A percentile compares a stretch with the other conserved stretches of the same genome.
These are phyloP conservation scores for Triticum turgidum DNA, from an alignment of 176 grass and related monocot genomes.

Conservation along the genomic window DNA sequence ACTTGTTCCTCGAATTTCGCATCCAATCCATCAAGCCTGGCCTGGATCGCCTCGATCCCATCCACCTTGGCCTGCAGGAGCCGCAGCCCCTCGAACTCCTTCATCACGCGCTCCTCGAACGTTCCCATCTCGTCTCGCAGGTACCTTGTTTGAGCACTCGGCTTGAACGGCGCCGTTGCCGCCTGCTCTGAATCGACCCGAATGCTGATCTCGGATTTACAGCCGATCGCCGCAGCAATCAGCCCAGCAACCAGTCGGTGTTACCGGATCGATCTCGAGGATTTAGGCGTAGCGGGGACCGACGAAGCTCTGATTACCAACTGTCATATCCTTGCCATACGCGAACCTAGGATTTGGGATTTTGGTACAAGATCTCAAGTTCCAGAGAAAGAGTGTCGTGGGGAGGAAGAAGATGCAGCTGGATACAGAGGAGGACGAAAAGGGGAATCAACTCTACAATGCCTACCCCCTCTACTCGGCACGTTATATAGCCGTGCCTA, in stretches of 20 bases:
- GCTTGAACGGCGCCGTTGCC: neutral
- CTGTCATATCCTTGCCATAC: too few species aligned
- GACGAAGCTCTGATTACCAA: neutral
- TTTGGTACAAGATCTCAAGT: too few species aligned
- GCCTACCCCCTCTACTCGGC: too few species aligned
- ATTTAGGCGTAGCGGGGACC: neutral
- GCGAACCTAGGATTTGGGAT: too few species aligned
- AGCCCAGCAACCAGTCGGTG: neutral
- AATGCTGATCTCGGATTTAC: neutral
- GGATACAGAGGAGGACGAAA: too few species aligned
- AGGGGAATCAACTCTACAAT: too few species aligned
- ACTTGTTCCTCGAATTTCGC: neutral
- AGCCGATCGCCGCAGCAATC: neutral
- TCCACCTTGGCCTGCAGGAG: neutral
- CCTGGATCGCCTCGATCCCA: neutral
- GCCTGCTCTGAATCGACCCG: neutral
- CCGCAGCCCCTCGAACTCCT: neutral
- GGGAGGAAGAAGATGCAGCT: too few species aligned
- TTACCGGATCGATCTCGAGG: neutral
- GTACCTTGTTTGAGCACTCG: neutral
- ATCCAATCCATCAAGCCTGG: neutral
- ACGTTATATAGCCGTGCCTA: too few species aligned
- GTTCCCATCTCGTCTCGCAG: neutral
- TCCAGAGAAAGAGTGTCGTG: too few species aligned
- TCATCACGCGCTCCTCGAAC: neutral